Percentiles rank a stretch among this genome's conserved stretches.
These are phyloP conservation scores for Syzygium oleosum DNA, from an alignment of 345 rosid species.

Conservation along the genomic window DNA sequence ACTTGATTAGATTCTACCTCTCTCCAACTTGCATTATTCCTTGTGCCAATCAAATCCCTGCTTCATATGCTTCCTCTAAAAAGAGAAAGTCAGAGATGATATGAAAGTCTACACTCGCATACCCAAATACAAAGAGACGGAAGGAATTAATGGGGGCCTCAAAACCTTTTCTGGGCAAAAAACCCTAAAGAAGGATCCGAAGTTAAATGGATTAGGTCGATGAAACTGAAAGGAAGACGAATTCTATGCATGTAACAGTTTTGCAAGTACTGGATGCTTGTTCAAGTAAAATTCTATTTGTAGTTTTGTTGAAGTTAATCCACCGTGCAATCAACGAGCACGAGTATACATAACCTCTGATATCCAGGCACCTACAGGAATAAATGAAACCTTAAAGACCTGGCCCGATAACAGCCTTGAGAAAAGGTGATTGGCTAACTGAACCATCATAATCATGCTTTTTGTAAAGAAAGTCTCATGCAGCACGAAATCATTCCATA, in stretches of 20 bases:
- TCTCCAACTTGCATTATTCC: background rate
- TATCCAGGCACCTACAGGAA: background rate
- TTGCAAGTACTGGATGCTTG: background rate
- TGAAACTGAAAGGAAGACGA: background rate
- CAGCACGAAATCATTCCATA: background rate
- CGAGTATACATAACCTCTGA: background rate
- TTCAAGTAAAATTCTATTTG: background rate
- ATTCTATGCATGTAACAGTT: background rate
- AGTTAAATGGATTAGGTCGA: background rate
- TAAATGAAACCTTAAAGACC: background rate
- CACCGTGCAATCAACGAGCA: background rate
- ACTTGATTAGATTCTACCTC: background rate
- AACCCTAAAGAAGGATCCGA: background rate
- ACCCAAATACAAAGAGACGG: background rate
- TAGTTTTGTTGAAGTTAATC: background rate
- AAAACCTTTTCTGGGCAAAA: background rate
- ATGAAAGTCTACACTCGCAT: background rate
- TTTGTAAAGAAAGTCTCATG: background rate
- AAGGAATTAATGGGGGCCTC: background rate
- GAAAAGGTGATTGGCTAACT: background rate
- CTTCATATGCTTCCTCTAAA: background rate
- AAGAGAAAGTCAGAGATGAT: background rate
- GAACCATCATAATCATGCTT: background rate
- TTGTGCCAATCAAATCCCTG: background rate
- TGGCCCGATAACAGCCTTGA: background rate